Evolutionary conservation across 495 filamentous ascomycete species (phyloP).

Genomic region (Penicillium robsamsonii): DNA sequence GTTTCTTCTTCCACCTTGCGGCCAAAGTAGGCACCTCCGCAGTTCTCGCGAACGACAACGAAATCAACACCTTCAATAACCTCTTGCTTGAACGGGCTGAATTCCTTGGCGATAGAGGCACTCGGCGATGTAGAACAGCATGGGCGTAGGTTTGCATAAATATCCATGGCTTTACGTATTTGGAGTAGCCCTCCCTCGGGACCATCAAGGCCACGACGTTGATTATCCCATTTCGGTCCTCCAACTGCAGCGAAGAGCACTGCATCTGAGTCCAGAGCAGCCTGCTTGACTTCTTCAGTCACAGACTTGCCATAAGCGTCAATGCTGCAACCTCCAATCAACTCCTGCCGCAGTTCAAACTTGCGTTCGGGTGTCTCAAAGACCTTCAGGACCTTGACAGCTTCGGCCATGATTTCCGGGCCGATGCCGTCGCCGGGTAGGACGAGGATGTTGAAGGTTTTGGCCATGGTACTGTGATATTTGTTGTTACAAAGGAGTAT

Average conservation of each 20-base stretch:
- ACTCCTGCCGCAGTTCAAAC: slow-evolving; percentile 44
- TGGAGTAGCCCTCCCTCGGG: slow-evolving; percentile 48
- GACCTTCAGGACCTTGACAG: slow-evolving; percentile 49
- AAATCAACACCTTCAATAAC: slow-evolving; percentile 50
- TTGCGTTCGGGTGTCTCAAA: slow-evolving; percentile 38
- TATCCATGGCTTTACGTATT: slow-evolving; percentile 48
- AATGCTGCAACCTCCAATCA: slow-evolving; percentile 50
- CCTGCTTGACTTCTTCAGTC: slow-evolving; percentile 45
- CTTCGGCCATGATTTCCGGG: slow-evolving; percentile 54
- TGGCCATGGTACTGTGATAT: slow-evolving; percentile 14
- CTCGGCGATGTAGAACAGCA: slow-evolving; percentile 45
- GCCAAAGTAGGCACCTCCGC: slow-evolving; percentile 54
- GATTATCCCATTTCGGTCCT: slow-evolving; percentile 50
- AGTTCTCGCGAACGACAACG: slow-evolving; percentile 51
- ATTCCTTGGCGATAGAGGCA: slow-evolving; percentile 36
- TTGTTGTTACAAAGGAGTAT: not conserved
- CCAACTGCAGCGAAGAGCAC: slow-evolving; percentile 52
- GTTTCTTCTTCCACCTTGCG: slow-evolving; percentile 46
- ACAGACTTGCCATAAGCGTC: slow-evolving; percentile 46
- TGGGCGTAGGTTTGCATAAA: slow-evolving; percentile 51
- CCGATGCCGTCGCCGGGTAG: slow-evolving; percentile 56
- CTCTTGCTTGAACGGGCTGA: slow-evolving; percentile 46
- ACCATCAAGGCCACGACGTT: slow-evolving; percentile 40
- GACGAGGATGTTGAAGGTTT: slow-evolving; percentile 48
- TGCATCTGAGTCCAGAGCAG: slow-evolving; percentile 41